Percentiles rank a stretch among this genome's conserved stretches.
Evolutionary conservation across 768 basidiomycete species (phyloP).

Genomic region (Clavaria fumosa): DNA sequence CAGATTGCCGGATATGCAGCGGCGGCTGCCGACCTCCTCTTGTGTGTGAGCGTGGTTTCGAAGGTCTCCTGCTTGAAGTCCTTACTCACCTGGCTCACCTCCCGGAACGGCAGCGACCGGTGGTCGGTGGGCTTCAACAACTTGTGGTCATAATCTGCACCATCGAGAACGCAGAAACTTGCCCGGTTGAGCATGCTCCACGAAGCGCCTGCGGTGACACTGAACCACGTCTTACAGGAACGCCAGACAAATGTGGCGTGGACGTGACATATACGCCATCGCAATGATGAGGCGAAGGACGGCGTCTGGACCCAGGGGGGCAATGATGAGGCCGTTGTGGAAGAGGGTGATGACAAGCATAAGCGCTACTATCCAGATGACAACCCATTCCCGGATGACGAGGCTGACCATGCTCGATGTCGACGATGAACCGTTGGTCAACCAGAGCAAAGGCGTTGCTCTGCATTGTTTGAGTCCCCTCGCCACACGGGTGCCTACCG

Average conservation of each 20-base stretch:
- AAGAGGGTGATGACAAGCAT: no score
- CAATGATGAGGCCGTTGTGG: background rate
- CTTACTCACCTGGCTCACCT: background rate
- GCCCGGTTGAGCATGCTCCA: conserved; percentile 1
- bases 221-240: conserved; percentile 2
- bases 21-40: background rate
- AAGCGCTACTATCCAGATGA: no score
- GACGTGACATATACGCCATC: background rate
- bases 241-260: conserved; percentile 1
- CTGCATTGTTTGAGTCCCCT: background rate
- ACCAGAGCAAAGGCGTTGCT: conserved; percentile 2
- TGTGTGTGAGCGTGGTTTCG: background rate
- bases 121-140: background rate
- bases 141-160: background rate
- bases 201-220: conserved; percentile 1
- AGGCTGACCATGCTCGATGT: conserved; percentile 1
- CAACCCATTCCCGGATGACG: no score
- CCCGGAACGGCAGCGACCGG: background rate
- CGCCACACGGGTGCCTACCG: background rate
- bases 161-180: background rate
- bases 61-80: conserved; percentile 1
- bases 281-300: background rate
- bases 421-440: conserved; percentile 2
- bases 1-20: background rate
- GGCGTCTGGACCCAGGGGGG: background rate